Evolutionary conservation across 192 early-diverging fungal species (phyloP).

Genomic region (Umbelopsis sp.): DNA sequence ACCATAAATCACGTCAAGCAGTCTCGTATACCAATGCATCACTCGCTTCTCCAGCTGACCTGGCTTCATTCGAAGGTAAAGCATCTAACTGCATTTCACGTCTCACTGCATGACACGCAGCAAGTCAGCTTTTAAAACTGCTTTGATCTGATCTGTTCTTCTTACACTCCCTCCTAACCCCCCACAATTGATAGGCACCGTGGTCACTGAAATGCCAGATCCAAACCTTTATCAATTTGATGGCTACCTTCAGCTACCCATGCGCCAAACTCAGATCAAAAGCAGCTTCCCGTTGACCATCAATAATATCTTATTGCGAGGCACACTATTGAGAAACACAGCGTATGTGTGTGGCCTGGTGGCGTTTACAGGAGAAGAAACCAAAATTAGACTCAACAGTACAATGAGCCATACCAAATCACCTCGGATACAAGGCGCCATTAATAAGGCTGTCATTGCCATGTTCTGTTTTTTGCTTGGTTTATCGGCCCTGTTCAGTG

Average conservation of each 20-base stretch:
- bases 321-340: constrained; percentile 83
- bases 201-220: constrained; percentile 74
- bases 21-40: constrained; percentile 52
- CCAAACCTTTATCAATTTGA: constrained; percentile 86
- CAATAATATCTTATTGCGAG: constrained; percentile 82
- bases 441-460: constrained; percentile 80
- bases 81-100: too few relatives aligned
- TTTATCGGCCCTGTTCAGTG: constrained; percentile 56
- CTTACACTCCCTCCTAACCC: too few relatives aligned
- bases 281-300: constrained; percentile 71
- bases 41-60: constrained; percentile 43
- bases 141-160: too few relatives aligned
- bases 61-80: constrained; percentile 57
- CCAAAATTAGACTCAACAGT: constrained; percentile 72
- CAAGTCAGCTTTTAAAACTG: too few relatives aligned
- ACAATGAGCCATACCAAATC: constrained; percentile 74
- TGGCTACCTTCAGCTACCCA: constrained; percentile 64
- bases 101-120: too few relatives aligned
- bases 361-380: constrained; percentile 71
- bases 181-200: constrained; percentile 2
- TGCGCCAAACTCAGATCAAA: constrained; percentile 46
- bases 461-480: constrained; percentile 63
- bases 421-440: constrained; percentile 72
- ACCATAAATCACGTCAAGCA: constrained; percentile 82
- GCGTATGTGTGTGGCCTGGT: constrained; percentile 78